A percentile compares a stretch with the other conserved stretches of the same genome.
These are phyloP conservation scores for Rutstroemia sp. DNA, from an alignment of 2,329 filamentous ascomycete genomes.

Conservation along the genomic window DNA sequence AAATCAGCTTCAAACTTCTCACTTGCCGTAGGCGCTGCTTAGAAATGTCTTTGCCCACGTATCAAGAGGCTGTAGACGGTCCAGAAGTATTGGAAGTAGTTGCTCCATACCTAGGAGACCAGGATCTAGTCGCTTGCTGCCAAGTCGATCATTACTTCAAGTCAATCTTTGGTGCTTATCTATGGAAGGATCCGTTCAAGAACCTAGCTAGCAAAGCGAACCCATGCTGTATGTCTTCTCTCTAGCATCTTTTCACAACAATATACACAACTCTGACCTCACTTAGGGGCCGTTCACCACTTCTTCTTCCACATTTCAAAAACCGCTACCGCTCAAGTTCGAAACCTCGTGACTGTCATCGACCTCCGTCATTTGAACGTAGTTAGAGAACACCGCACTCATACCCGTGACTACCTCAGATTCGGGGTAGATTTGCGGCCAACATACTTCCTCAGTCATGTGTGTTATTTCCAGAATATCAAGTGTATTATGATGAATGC, in stretches of 20 bases:
- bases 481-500: conserved; percentile 1
- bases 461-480: neutral
- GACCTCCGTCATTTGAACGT: neutral
- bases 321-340: conserved; percentile 21
- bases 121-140: conserved; percentile 8
- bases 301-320: conserved; percentile 1
- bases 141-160: conserved; percentile 16
- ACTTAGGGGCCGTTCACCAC: neutral
- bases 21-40: neutral
- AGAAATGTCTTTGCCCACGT: conserved; percentile 20
- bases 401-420: neutral
- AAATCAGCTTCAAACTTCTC: neutral
- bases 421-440: neutral
- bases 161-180: conserved; percentile 6
- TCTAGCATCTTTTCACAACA: neutral
- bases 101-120: conserved; percentile 14
- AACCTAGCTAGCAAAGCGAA: conserved; percentile 3
- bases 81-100: conserved; percentile 8
- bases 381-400: neutral
- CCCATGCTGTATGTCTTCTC: conserved; percentile 12
- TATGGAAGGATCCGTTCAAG: conserved; percentile 21
- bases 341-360: neutral
- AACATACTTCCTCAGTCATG: neutral
- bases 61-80: conserved; percentile 12
- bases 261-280: neutral